Percentiles rank a stretch among this genome's conserved stretches.
Conservation (phyloP, 164 flowering plant species). For the Stephania japonica region DNA sequence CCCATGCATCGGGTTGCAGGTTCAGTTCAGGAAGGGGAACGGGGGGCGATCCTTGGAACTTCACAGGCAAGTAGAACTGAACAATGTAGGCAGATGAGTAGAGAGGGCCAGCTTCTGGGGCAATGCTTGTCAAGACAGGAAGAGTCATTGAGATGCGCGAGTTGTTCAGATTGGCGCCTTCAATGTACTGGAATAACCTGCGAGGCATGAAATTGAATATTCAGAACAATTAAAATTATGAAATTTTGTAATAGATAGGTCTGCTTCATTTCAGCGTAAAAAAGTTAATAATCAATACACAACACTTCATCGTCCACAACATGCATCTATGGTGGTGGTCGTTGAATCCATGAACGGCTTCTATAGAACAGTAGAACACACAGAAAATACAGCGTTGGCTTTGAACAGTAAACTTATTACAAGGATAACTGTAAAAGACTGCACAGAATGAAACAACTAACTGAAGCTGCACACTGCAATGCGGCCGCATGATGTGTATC, state of each 20-base stretch:
- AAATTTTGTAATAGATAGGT: not conserved
- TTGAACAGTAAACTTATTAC: not conserved
- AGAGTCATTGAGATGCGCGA: slow-evolving; percentile 51
- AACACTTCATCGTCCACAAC: not conserved
- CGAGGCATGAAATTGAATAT: not conserved
- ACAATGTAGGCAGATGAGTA: slow-evolving; percentile 61
- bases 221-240: not conserved
- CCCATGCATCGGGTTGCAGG: slow-evolving; percentile 38
- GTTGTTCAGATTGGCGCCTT: slow-evolving; percentile 69
- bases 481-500: not conserved
- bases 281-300: not conserved
- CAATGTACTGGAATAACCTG: slow-evolving; percentile 64
- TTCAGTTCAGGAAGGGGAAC: slow-evolving; percentile 68
- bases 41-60: slow-evolving; percentile 63
- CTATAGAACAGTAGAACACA: too few species aligned
- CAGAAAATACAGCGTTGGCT: too few species aligned
- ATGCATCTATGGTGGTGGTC: not conserved
- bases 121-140: slow-evolving; percentile 61
- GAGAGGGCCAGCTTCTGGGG: slow-evolving; percentile 69
- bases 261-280: not conserved
- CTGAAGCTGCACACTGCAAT: not conserved
- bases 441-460: not conserved
- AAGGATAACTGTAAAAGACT: not conserved
- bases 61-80: slow-evolving; percentile 52
- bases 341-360: not conserved